These are phyloP conservation scores for Aspergillus nomiae DNA, from an alignment of 2,329 filamentous ascomycete species.

Conservation along the genomic window DNA sequence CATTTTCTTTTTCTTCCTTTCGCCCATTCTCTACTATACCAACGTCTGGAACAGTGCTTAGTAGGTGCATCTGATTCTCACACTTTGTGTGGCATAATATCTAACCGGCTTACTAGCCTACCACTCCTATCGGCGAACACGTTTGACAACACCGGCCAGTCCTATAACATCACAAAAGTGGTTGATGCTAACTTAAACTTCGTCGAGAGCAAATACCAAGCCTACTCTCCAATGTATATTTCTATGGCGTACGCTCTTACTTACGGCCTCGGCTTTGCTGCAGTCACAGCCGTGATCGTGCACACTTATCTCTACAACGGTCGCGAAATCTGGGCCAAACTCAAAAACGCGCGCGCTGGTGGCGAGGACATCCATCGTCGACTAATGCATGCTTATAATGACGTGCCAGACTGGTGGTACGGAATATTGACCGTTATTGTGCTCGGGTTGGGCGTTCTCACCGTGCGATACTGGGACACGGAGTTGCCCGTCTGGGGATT, in stretches of 20 bases:
- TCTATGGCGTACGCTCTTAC: constrained; percentile 39
- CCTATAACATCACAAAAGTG: constrained; percentile 34
- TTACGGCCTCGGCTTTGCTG: constrained; percentile 41
- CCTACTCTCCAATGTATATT: constrained; percentile 43
- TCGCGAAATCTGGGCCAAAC: constrained; percentile 35
- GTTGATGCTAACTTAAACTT: constrained; percentile 33
- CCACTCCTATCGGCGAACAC: constrained; percentile 32
- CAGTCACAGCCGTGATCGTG: constrained; percentile 36
- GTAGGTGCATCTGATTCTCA: constrained; percentile 9
- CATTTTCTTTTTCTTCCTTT: constrained; percentile 54
- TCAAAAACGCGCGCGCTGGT: constrained; percentile 32
- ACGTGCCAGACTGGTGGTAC: constrained; percentile 68
- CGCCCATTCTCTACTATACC: constrained; percentile 58
- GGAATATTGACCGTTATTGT: constrained; percentile 31
- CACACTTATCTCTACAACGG: constrained; percentile 40
- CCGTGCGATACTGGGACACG: constrained; percentile 35
- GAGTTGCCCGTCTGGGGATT: constrained; percentile 44
- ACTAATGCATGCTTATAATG: constrained; percentile 64
- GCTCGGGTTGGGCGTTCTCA: constrained; percentile 38
- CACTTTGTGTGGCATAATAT: background rate
- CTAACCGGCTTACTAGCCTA: constrained; percentile 19
- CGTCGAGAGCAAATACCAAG: constrained; percentile 38
- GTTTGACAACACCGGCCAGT: constrained; percentile 34
- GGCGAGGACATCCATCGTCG: constrained; percentile 66
- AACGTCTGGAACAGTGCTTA: constrained; percentile 51